Conservation (phyloP, 1,139 yeast genomes). For the Kodamaea fungicola region DNA sequence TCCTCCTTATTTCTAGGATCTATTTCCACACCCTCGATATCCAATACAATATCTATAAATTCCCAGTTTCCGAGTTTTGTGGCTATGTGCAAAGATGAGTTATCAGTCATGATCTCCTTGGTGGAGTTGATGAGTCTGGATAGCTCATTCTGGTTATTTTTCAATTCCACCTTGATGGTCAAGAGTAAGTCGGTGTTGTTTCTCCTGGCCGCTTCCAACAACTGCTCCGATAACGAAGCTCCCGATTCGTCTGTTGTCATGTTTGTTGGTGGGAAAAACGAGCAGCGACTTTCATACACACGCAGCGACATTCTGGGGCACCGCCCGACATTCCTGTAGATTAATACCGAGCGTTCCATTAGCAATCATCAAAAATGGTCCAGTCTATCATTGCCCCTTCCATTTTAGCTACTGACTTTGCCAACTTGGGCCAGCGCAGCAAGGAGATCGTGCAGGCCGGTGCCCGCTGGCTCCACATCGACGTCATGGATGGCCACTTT, state of each 20-base stretch:
- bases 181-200: constrained; percentile 76
- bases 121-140: constrained; percentile 67
- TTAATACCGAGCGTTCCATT: neutral
- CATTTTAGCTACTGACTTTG: constrained; percentile 89
- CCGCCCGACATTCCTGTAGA: neutral
- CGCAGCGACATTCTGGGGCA: neutral
- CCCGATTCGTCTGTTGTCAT: constrained; percentile 34
- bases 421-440: constrained; percentile 85
- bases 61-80: constrained; percentile 83
- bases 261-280: neutral
- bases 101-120: constrained; percentile 72
- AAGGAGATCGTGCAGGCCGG: constrained; percentile 64
- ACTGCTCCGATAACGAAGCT: constrained; percentile 75
- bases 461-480: constrained; percentile 97
- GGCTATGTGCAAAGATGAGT: constrained; percentile 79
- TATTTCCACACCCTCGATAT: constrained; percentile 86
- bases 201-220: constrained; percentile 84
- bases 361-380: constrained; percentile 45
- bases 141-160: constrained; percentile 44
- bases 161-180: constrained; percentile 48
- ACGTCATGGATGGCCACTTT: constrained; percentile 98
- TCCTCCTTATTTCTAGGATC: constrained; percentile 78
- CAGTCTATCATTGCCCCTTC: constrained; percentile 92
- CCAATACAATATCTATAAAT: constrained; percentile 76
- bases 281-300: neutral